phyloP scores from a whole-genome alignment of 345 rosid species.

The Diplotaxis tenuifolia region DNA sequence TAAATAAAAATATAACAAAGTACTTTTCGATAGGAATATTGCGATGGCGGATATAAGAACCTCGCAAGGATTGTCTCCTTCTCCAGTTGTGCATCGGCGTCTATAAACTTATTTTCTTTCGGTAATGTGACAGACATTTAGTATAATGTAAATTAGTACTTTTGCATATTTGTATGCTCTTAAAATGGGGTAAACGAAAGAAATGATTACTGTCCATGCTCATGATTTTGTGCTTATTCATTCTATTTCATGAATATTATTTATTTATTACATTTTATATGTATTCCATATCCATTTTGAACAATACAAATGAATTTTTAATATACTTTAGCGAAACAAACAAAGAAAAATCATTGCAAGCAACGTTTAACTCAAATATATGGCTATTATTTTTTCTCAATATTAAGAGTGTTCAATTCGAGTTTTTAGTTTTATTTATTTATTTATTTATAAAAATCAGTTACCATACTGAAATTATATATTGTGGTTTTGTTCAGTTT shows the following conservation, averaged over 20 bases:
- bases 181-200: neutral
- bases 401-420: too few relatives aligned
- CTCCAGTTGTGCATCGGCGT: slow-evolving; percentile 8
- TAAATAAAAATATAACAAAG: neutral
- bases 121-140: neutral
- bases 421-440: too few relatives aligned
- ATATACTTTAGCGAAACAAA: too few relatives aligned
- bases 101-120: neutral
- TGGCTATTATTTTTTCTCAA: too few relatives aligned
- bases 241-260: neutral
- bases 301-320: too few relatives aligned
- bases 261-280: neutral
- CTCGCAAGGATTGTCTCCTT: slow-evolving; percentile 13
- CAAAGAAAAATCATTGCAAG: too few relatives aligned
- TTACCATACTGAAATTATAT: too few relatives aligned
- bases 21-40: slow-evolving; percentile 14
- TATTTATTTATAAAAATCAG: too few relatives aligned
- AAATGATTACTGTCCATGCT: neutral
- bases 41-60: slow-evolving; percentile 13
- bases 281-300: too few relatives aligned
- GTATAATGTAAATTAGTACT: slow-evolving; percentile 15
- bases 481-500: too few relatives aligned
- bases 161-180: neutral
- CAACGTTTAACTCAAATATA: too few relatives aligned
- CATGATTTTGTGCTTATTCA: neutral